Evolutionary conservation across 116 monocot genomes (phyloP).

Genomic region (Trichopus zeylanicus): DNA sequence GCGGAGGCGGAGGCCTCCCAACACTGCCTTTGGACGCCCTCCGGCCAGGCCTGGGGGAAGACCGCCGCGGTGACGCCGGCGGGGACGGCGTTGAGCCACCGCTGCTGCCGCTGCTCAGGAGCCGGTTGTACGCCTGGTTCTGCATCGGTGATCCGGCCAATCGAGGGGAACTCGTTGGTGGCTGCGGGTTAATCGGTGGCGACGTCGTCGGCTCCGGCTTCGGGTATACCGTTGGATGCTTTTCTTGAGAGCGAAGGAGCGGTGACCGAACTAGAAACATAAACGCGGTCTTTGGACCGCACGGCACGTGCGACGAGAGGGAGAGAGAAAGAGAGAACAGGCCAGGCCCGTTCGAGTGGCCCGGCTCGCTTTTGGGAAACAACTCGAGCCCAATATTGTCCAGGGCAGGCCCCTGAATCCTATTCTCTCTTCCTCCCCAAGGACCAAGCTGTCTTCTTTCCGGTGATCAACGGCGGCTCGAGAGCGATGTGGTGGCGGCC

Average conservation of each 20-base stretch:
- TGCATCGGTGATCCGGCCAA: slow-evolving; percentile 10
- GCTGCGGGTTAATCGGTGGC: neutral
- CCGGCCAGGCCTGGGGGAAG: slow-evolving; percentile 19
- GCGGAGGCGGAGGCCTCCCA: slow-evolving; percentile 12
- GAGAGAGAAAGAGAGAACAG: neutral
- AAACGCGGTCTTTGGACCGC: neutral
- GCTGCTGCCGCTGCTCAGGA: slow-evolving; percentile 7
- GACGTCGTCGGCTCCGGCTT: neutral
- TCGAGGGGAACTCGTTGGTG: neutral
- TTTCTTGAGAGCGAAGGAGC: neutral
- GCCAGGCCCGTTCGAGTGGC: too few relatives aligned
- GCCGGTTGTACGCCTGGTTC: slow-evolving; percentile 17
- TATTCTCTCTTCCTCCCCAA: too few relatives aligned
- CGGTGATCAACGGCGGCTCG: too few relatives aligned
- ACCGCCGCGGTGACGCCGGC: slow-evolving; percentile 21
- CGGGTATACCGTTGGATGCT: neutral
- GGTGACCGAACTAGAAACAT: neutral
- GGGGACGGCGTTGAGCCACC: slow-evolving; percentile 19
- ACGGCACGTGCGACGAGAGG: slow-evolving; percentile 1
- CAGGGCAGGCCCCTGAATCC: too few relatives aligned
- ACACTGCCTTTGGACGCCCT: slow-evolving; percentile 11
- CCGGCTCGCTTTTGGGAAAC: neutral
- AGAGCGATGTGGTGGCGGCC: slow-evolving; percentile 20
- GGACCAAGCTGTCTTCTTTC: too few relatives aligned
- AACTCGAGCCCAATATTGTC: too few relatives aligned